Base-by-base conservation (phyloP, 352 stramenopile species). In the Globisporangium sylvaticum region DNA sequence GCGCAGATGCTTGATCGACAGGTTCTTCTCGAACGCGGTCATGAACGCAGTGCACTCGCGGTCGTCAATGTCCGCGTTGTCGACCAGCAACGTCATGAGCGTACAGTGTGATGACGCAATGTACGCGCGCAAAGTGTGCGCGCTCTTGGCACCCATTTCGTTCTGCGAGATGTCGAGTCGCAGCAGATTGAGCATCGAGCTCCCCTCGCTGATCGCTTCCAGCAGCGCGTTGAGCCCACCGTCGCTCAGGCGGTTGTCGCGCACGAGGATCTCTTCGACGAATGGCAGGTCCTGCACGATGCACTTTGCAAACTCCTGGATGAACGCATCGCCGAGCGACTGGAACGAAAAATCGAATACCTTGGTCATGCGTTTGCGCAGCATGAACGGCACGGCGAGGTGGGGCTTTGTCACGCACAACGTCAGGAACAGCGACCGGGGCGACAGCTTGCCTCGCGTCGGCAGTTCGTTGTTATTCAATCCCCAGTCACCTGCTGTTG, bases 21-120 rank as follows among this genome's bases (percentile, higher is more conserved):
- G 61, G 58, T 97, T 97, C 64, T 86, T 84, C 62, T 90, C 79
- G 39, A 97, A 89, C 4, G 87, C 84, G 3, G 74, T 83, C 85
- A 94, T 94, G 64, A 96, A 94, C 18, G 89, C 80, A 2, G 84
- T 83, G 53, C 85, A 95, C 60, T 97, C 91, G 52, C 74, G 77
- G 62, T 97, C 89, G 55, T 97, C 90, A 44, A 97, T 92, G 65
- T 97, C 91, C 0, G 86, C 88, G 39, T 91, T 91, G 44, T 92
- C 83, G 18, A 97, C 67, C 6, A 85, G 71, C 31, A 97, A 71
- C 18, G 73, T 78, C 48, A 79, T 76, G 15, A 97, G 68, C 3
- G 72, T 84, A 57, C 91, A 97, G 39, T 73, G 64, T 15, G 70
- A 32, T 2, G 77, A 89, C 12, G 76, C 80, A 31, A 94, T 68